Base-by-base conservation (phyloP, 495 filamentous ascomycete species). In the Amphirosellinia nigrospora region DNA sequence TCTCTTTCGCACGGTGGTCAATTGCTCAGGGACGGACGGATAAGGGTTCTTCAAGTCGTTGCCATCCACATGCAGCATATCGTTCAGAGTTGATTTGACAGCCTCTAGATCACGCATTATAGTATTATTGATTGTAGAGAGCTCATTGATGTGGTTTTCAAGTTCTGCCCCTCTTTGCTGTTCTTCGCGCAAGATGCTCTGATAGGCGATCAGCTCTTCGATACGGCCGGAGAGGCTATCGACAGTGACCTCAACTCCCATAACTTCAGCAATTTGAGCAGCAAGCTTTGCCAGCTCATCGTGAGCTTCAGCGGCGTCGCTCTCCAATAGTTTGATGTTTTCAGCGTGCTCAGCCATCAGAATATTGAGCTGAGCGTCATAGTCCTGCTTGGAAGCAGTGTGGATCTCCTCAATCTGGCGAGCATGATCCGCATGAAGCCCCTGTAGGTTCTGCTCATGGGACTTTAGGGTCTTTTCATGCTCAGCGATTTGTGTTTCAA, bases 1-100 rank as follows among this genome's bases (percentile, higher is more conserved):
- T 82, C 90, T 90, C 82, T 91, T 89, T 77, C 92, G 87, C 73
- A 93, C 83, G 45, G 89, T 85, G n/a, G 89, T 84, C 73, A 94
- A 84, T 72, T 94, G 90, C 60, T 89, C 88, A 62, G 88, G 75
- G 61, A 92, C 88, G 19, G 87, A 86, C 69, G 86, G 85, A 53
- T 89, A 82, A 19, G 87, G 81, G 68, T 85, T 83, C 80, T 89
- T 84, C 9, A 79, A 56, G 59, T 66, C 73, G 15, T 75, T 79
- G 39, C 73, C 74, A 45, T 84, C 79, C 7, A 72, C 72, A 43
- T 77, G 79, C 13, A 88, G 75, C 68, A 88, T 68, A 39, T 80
- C 81, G 26, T 80, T 76, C 39, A 88, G 66, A 13, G 81, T 79
- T 23, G 74, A 75, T 72, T 85, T 83, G 70, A 86, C 82, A 26